Conservation (phyloP, 108 stramenopile species). For the Cyclotella atomus region DNA sequence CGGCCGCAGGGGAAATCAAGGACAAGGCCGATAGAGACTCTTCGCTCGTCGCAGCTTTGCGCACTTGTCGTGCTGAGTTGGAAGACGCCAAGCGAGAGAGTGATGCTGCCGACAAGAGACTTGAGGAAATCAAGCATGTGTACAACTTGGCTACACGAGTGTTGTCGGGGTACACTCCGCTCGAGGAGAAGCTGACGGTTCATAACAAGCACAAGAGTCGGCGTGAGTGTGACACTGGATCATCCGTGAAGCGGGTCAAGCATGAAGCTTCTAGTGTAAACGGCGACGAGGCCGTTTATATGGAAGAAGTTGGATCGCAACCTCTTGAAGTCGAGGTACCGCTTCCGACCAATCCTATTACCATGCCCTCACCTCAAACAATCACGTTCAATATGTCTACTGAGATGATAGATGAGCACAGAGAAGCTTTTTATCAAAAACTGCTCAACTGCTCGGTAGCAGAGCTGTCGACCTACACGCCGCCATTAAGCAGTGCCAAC, state of each 20-base stretch:
- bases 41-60: constrained; percentile 21
- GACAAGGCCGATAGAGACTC: constrained; percentile 23
- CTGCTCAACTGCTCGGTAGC: constrained; percentile 7
- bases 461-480: constrained; percentile 2
- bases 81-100: constrained; percentile 24
- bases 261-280: too few relatives aligned
- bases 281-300: too few relatives aligned
- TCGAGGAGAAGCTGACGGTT: neutral
- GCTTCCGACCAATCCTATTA: constrained; percentile 12
- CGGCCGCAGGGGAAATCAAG: neutral
- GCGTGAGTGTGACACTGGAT: neutral
- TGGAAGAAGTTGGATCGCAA: too few relatives aligned
- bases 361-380: constrained; percentile 8
- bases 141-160: constrained; percentile 23
- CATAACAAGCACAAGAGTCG: constrained; percentile 10
- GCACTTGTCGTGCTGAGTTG: constrained; percentile 23
- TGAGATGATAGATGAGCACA: constrained; percentile 3
- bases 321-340: neutral
- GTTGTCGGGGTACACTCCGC: constrained; percentile 22
- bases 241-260: neutral
- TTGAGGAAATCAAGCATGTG: constrained; percentile 19
- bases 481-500: constrained; percentile 27
- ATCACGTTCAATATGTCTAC: constrained; percentile 4
- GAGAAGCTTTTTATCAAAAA: constrained; percentile 35
- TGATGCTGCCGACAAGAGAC: constrained; percentile 8